A percentile compares a stretch with the other conserved stretches of the same genome.
Evolutionary conservation across 2,329 filamentous ascomycete genomes (phyloP).

Genomic region (Claviceps sp.): DNA sequence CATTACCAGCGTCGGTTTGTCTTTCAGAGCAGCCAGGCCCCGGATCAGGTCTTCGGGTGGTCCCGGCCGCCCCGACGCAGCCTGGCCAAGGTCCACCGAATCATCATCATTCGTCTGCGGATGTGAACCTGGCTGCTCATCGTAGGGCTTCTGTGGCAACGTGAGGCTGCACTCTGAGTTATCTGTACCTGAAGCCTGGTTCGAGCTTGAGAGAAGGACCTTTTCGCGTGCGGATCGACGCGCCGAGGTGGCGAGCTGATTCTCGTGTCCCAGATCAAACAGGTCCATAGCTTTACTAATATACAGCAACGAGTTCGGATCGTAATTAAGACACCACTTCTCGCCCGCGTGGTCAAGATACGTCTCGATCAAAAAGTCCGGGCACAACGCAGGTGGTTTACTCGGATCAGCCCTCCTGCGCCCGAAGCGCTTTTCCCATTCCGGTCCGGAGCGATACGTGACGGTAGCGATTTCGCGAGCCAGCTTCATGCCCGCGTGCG

Average conservation of each 20-base stretch:
- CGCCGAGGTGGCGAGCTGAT: slow-evolving; percentile 48
- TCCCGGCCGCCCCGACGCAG: slow-evolving; percentile 17
- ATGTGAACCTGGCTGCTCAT: slow-evolving; percentile 55
- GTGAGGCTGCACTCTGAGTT: slow-evolving; percentile 56
- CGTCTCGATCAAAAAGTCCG: slow-evolving; percentile 94
- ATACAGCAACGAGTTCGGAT: slow-evolving; percentile 89
- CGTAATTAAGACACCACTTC: slow-evolving; percentile 95
- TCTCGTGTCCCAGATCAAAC: slow-evolving; percentile 71
- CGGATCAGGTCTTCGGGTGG: slow-evolving; percentile 69
- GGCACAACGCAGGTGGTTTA: slow-evolving; percentile 84
- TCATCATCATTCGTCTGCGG: slow-evolving; percentile 11
- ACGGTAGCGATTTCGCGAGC: slow-evolving; percentile 95
- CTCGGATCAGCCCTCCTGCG: slow-evolving; percentile 72
- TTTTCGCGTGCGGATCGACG: slow-evolving; percentile 49
- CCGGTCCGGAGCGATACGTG: slow-evolving; percentile 88
- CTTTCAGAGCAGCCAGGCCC: slow-evolving; percentile 56
- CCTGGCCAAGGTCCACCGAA: slow-evolving; percentile 8
- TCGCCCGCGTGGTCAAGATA: slow-evolving; percentile 97
- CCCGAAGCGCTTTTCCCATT: slow-evolving; percentile 94
- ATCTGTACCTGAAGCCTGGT: slow-evolving; percentile 28
- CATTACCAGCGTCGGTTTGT: slow-evolving; percentile 76
- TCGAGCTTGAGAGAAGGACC: slow-evolving; percentile 42
- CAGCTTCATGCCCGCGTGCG: slow-evolving; percentile 94
- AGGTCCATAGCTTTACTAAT: slow-evolving; percentile 98
- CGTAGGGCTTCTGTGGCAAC: slow-evolving; percentile 70